Base-by-base conservation (phyloP, 2,329 filamentous ascomycete species). In the Penicillium sp. region DNA sequence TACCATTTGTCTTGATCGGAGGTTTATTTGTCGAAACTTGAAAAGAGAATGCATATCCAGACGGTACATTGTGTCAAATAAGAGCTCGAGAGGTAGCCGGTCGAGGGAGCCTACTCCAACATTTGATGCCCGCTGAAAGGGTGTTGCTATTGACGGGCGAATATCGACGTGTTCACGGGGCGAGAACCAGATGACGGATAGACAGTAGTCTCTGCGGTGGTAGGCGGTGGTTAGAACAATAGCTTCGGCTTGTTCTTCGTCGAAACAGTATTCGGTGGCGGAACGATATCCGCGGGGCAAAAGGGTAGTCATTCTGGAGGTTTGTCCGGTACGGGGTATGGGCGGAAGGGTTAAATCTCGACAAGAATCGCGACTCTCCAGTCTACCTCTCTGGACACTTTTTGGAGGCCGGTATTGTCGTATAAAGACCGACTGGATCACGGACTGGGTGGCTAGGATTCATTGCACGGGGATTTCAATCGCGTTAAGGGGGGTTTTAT, bases 281-380 rank as follows among this genome's bases (percentile, higher is more conserved):
- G 52, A 54, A 34, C 52, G 41, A 46, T 52, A 49, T 49, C 45
- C 49, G 8, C 16, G 29, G 40, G 52, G 49, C 28, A 52, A 25
- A 10, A 51, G 12, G 16, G 41, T 41, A 49, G 31, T 12, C 45
- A 54, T 54, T 45, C 48, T 51, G 8, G 43, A 48, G 30, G 44
- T 44, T 53, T 85, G 80, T 0, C 80, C 81, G 33, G 41, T 41
- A 41, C 25, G 38, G 16, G 16, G 25, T 39, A 25, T 19, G 7
- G 28, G 22, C 37, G 41, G 22, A 44, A 44, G 41, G 34, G 41
- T 22, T 35, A 27, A 31, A 30, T n/a, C 35, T 33, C 13, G 27
- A 2, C 27, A 39, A 31, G 43, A 39, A 33, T 27, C 27, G 43
- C 31, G 19, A 28, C 30, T 35, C 13, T 18, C 41, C 28, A 40